phyloP scores from a whole-genome alignment of 495 filamentous ascomycete genomes.

The Talaromyces borbonicus region DNA sequence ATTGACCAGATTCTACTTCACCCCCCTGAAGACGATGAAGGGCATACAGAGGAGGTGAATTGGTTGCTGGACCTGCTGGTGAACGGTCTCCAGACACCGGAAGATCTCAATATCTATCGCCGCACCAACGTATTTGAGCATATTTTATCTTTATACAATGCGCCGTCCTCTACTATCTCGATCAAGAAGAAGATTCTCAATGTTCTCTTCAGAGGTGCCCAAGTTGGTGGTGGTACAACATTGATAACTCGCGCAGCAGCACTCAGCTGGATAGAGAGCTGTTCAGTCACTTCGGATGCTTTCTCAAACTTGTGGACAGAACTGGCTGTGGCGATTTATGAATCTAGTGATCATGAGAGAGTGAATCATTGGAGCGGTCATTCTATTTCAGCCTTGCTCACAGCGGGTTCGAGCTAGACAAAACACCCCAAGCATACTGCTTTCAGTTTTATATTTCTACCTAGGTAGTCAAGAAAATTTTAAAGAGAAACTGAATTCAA shows the following conservation, averaged over 20 bases:
- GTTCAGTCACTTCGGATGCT: constrained; percentile 30
- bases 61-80: constrained; percentile 77
- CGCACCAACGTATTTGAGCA: constrained; percentile 71
- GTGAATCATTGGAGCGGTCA: constrained; percentile 58
- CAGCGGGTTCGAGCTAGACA: constrained; percentile 16
- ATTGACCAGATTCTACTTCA: constrained; percentile 62
- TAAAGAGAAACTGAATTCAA: too few species aligned
- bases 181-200: constrained; percentile 60
- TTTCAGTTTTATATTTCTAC: too few species aligned
- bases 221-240: constrained; percentile 73
- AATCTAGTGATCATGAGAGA: constrained; percentile 58
- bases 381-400: constrained; percentile 23
- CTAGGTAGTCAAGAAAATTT: too few species aligned
- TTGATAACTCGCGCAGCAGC: constrained; percentile 77
- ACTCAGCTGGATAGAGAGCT: constrained; percentile 66
- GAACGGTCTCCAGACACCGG: constrained; percentile 51
- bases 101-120: constrained; percentile 77
- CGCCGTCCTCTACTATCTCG: constrained; percentile 48
- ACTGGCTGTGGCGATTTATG: constrained; percentile 53
- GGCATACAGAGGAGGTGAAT: constrained; percentile 61
- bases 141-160: constrained; percentile 59
- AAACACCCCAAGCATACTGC: too few species aligned
- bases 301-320: constrained; percentile 45
- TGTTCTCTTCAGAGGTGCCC: constrained; percentile 61
- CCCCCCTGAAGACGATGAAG: constrained; percentile 61